Conservation (phyloP, 2,329 filamentous ascomycete species). For the Aspergillus glaucus region DNA sequence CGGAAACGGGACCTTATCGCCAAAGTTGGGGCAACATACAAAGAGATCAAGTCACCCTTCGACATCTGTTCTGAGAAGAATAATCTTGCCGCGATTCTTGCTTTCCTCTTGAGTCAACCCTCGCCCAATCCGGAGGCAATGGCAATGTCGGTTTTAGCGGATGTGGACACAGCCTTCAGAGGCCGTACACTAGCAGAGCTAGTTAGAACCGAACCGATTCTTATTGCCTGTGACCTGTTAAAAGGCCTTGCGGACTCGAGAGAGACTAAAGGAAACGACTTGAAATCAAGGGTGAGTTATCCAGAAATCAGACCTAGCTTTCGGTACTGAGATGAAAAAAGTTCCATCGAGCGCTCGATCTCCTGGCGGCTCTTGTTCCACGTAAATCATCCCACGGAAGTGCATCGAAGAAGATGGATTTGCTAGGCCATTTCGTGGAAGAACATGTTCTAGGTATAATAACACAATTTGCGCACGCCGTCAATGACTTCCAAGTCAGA, state of each 20-base stretch:
- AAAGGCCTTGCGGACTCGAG: slow-evolving; percentile 68
- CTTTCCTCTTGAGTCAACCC: slow-evolving; percentile 52
- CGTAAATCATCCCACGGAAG: slow-evolving; percentile 42
- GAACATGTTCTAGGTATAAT: slow-evolving; percentile 81
- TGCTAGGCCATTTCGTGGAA: slow-evolving; percentile 70
- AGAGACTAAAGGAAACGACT: slow-evolving; percentile 35
- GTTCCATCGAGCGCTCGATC: slow-evolving; percentile 47
- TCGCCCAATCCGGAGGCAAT: slow-evolving; percentile 61
- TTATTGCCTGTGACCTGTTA: slow-evolving; percentile 72
- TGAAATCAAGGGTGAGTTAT: slow-evolving; percentile 47
- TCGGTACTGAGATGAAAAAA: slow-evolving; percentile 12
- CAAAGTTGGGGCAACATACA: slow-evolving; percentile 67
- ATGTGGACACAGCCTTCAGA: slow-evolving; percentile 65
- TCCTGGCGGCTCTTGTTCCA: slow-evolving; percentile 47
- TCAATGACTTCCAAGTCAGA: slow-evolving; percentile 61
- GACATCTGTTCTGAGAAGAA: slow-evolving; percentile 55
- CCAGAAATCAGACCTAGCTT: background rate
- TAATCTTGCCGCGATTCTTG: slow-evolving; percentile 55
- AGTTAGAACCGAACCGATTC: slow-evolving; percentile 67
- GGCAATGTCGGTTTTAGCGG: slow-evolving; percentile 61
- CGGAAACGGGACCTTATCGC: slow-evolving; percentile 72
- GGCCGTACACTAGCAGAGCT: slow-evolving; percentile 61
- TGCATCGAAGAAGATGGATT: slow-evolving; percentile 47
- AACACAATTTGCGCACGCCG: slow-evolving; percentile 67
- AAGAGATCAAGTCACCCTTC: slow-evolving; percentile 48